These are phyloP conservation scores for Luffa aegyptiaca DNA, from an alignment of 306 rosid genomes.

Conservation along the genomic window DNA sequence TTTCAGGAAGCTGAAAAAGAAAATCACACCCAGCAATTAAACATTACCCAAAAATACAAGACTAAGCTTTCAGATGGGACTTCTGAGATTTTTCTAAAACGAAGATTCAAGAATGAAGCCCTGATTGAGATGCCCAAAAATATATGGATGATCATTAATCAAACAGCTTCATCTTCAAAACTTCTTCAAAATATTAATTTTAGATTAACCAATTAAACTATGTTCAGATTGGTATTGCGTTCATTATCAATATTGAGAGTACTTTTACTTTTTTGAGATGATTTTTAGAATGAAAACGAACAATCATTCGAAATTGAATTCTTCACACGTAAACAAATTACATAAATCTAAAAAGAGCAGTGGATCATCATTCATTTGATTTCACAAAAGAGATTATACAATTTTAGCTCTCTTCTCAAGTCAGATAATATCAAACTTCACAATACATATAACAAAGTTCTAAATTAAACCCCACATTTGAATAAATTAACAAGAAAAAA, in stretches of 20 bases:
- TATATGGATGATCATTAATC: neutral
- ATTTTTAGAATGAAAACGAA: neutral
- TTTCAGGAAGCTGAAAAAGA: slow-evolving; percentile 1
- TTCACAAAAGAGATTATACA: neutral
- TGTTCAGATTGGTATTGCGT: neutral
- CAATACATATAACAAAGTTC: neutral
- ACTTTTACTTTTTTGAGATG: neutral
- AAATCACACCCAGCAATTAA: neutral
- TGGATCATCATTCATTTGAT: neutral
- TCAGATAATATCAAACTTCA: slow-evolving; percentile 1
- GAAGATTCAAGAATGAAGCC: neutral
- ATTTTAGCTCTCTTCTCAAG: neutral
- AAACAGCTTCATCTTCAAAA: neutral
- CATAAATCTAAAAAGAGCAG: neutral
- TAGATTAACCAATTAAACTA: no score
- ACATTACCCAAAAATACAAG: neutral
- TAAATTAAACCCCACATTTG: neutral
- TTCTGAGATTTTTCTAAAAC: neutral
- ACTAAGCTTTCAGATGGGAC: neutral
- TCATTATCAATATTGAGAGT: neutral
- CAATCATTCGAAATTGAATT: neutral
- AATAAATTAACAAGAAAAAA: neutral
- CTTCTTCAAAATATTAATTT: no score
- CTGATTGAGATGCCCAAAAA: neutral
- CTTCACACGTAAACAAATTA: neutral